These are phyloP conservation scores for Aspergillus mulundensis DNA, from an alignment of 495 filamentous ascomycete genomes.

Conservation along the genomic window DNA sequence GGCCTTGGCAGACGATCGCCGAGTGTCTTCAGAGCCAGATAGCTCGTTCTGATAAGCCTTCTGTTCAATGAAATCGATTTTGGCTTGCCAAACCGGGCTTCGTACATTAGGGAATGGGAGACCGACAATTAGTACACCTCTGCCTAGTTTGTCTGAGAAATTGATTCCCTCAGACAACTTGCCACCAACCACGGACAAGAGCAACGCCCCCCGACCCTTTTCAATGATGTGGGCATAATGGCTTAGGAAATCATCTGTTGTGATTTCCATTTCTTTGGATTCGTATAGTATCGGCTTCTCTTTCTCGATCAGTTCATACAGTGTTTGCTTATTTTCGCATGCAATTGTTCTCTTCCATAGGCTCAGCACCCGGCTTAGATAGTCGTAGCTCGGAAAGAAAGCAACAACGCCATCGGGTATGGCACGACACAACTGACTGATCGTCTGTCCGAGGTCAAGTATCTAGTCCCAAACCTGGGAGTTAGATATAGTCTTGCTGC, in stretches of 20 bases:
- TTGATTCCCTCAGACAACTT: constrained; percentile 97
- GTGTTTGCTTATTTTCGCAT: constrained; percentile 27
- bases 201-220: constrained; percentile 63
- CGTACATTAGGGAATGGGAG: constrained; percentile 90
- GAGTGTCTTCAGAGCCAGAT: constrained; percentile 30
- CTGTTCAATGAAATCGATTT: constrained; percentile 79
- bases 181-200: constrained; percentile 93
- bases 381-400: constrained; percentile 94
- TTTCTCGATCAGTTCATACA: constrained; percentile 38
- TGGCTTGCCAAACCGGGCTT: constrained; percentile 87
- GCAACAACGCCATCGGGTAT: constrained; percentile 93
- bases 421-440: constrained; percentile 64
- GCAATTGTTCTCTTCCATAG: constrained; percentile 56
- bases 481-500: neutral
- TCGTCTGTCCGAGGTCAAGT: constrained; percentile 65
- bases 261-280: constrained; percentile 44
- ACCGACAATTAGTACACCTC: constrained; percentile 84
- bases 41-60: constrained; percentile 47
- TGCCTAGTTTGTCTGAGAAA: constrained; percentile 87
- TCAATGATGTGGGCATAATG: constrained; percentile 70
- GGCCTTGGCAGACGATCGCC: constrained; percentile 49
- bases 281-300: constrained; percentile 69
- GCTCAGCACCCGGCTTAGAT: constrained; percentile 67
- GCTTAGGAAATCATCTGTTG: constrained; percentile 62
- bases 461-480: constrained; percentile 48